Evolutionary conservation across 345 rosid genomes (phyloP), one percentile per base, ranked within the genome.

Genomic region (Salix udensis): DNA sequence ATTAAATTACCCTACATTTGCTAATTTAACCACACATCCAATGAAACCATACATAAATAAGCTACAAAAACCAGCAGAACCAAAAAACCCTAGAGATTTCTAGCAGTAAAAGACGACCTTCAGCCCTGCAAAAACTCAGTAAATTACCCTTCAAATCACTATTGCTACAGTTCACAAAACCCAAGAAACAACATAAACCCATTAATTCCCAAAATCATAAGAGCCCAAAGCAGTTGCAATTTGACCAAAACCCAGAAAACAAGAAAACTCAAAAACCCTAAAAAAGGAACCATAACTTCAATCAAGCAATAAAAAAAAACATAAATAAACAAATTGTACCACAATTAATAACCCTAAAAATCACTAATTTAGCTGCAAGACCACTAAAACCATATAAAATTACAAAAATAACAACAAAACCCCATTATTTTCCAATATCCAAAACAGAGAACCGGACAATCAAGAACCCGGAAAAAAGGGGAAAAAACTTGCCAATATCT

Each of bases 401-500:
- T 18, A 6, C 10, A 15, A 28, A 28, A 60, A 40, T 50, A 10
- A 50, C 24, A 26, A 39, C 26, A n/a, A 60, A 16, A 55, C 16
- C 19, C 21, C 18, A 70, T 72, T 34, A 46, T n/a, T 28, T 37
- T 14, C 24, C 37, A 26, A 14, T 9, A 36, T 40, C 28, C 18
- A 36, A 39, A 7, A 76, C 21, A 18, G 24, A 67, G 0, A 36
- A 50, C 24, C 30, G 10, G 58, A 39, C 46, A n/a, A 74, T 4
- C 5, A 73, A 73, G 9, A 73, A 23, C 24, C 7, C 26, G 14
- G 11, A 11, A n/a, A 14, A n/a, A 21, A 7, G 37, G 7, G 37
- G 15, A 26, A 34, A 16, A 14, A 6, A 26, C 67, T 23, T 78
- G 87, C 92, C 92, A 89, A 82, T 89, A 89, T 76, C 82, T 71